Conservation (phyloP, 2,329 filamentous ascomycete species). For the Colletotrichum scovillei region DNA sequence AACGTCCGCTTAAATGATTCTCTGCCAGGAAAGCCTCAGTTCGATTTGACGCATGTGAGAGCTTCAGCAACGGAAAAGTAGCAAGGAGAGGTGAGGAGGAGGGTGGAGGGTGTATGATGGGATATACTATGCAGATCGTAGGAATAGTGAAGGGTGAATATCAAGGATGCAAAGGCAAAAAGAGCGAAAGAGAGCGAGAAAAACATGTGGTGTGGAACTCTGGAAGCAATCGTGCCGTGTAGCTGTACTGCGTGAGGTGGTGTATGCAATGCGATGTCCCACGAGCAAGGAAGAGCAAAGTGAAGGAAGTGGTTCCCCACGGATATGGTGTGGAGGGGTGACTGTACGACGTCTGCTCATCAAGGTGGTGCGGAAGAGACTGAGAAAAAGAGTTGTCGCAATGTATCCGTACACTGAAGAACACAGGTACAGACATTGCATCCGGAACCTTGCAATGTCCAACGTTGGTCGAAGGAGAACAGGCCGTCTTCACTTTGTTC, state of each 20-base stretch:
- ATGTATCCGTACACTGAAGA: not conserved
- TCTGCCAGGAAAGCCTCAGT: not conserved
- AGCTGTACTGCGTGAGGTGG: not conserved
- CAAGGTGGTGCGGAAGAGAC: not conserved
- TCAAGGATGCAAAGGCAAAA: not conserved
- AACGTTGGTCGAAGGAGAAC: not conserved
- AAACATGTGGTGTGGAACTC: not conserved
- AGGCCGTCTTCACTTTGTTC: constrained; percentile 11
- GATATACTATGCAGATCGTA: not conserved
- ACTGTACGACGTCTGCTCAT: not conserved
- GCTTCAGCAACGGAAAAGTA: not conserved
- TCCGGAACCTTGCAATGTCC: not conserved
- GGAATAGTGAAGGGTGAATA: not conserved
- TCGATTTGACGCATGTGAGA: constrained; percentile 1
- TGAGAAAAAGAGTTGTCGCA: not conserved
- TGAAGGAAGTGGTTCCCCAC: not conserved
- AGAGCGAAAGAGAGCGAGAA: not conserved
- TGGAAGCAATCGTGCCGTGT: not conserved
- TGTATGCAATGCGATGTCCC: not conserved
- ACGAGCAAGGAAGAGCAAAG: not conserved
- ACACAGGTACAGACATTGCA: not conserved
- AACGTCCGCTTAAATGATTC: not conserved
- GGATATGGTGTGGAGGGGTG: not conserved
- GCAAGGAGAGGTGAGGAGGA: not conserved
- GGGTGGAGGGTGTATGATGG: not conserved